A percentile compares a stretch with the other conserved stretches of the same genome.
phyloP scores from a whole-genome alignment of 768 basidiomycete genomes.

The Pluteus cervinus region DNA sequence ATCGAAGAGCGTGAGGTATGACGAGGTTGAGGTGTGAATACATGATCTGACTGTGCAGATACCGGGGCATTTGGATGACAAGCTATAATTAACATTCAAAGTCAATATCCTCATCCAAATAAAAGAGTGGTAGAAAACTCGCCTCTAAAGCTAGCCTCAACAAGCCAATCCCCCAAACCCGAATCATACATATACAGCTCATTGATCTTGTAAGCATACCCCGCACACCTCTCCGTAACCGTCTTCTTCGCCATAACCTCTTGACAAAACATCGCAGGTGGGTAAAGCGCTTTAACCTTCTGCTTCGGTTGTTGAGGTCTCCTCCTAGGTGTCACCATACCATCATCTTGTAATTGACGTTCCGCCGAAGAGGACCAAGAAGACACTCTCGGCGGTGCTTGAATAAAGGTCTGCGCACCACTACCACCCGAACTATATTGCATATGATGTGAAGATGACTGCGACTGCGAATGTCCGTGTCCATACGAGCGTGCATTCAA shows the following conservation, averaged over 20 bases:
- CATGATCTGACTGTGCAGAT: constrained; percentile 31
- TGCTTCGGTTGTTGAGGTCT: constrained; percentile 16
- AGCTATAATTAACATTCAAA: too few species aligned
- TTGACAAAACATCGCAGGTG: constrained; percentile 63
- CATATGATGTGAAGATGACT: too few species aligned
- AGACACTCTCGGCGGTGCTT: too few species aligned
- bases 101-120: constrained; percentile 3
- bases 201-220: constrained; percentile 80
- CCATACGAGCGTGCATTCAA: constrained; percentile 8
- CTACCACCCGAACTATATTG: too few species aligned
- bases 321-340: too few species aligned
- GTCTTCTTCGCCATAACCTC: constrained; percentile 56
- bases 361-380: too few species aligned
- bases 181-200: constrained; percentile 72
- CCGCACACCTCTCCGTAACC: constrained; percentile 59
- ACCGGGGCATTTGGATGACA: too few species aligned
- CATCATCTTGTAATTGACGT: too few species aligned
- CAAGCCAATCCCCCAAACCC: constrained; percentile 74
- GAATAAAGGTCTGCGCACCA: too few species aligned
- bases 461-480: too few species aligned
- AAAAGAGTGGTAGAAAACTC: constrained; percentile 12
- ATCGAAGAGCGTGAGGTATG: constrained; percentile 69
- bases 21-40: constrained; percentile 49
- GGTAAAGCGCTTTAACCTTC: constrained; percentile 34
- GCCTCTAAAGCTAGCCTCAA: constrained; percentile 53